Evolutionary conservation across 257 asterid species (phyloP), one percentile per base, ranked within the genome.

Genomic region (Orobanche coerulescens): DNA sequence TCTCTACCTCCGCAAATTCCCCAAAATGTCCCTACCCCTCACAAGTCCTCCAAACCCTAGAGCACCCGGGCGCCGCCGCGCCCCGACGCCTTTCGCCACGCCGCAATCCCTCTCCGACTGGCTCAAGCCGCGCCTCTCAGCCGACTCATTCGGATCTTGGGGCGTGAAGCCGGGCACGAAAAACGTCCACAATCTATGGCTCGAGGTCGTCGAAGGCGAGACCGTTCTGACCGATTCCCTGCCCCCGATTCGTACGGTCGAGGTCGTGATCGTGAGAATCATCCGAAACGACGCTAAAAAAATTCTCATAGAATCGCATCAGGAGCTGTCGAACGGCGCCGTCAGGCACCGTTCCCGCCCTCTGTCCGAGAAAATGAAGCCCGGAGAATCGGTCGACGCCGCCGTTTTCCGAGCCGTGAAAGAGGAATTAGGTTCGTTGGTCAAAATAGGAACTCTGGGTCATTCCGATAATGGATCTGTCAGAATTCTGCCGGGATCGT

Each of bases 81-180:
- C 54, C 12, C 72, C 75, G 4, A 83, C 75, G 49, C 78, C 75
- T 4, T 90, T 92, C 77, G 81, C 95, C 48, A 86, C 75, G 46
- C 97, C 97, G 25, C 95, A 88, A 18, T 82, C 89, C 39, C 84
- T 92, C 56, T 84, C 95, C 87, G 95, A 87, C 67, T 90, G 96
- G 96, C 86, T 90, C 60, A 75, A 43, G 67, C 96, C 95, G 25
- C 86, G 97, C 8, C 65, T 92, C 50, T 75, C 83, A 54, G 76
- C 87, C 28, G 94, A 81, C n/a, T 62, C 79, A 0, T 82, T 88
- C 71, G 91, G 91, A 28, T 74, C 98, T 10, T 93, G 98, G 98
- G 98, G 98, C 0, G 85, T 86, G 30, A 86, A 79, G 59, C 95
- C 98, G 5, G 97, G 98, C 4, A 93, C 98, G 6, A 93, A 93